Conservation (phyloP, 352 stramenopile species). For the Phytopythium kandeliae region DNA sequence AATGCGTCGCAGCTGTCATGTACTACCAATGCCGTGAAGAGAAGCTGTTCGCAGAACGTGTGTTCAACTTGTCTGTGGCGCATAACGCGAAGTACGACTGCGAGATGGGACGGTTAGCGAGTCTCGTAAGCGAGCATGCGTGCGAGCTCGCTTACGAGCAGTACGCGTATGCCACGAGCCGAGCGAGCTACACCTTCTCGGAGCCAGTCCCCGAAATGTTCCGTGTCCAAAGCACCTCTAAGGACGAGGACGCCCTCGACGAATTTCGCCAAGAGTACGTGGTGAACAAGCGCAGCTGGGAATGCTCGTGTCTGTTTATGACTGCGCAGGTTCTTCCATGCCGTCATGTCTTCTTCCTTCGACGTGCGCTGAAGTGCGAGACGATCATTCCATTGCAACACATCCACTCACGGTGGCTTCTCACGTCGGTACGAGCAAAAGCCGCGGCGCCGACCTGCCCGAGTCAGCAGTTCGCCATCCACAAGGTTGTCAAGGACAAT, state of each 20-base stretch:
- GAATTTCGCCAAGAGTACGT: neutral
- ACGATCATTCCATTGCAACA: neutral
- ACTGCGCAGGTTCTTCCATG: conserved; percentile 10
- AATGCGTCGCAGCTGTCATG: conserved; percentile 13
- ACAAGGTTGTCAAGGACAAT: neutral
- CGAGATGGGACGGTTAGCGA: conserved; percentile 9
- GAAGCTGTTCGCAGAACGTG: conserved; percentile 8
- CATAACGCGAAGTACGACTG: conserved; percentile 9
- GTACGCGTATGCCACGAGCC: conserved; percentile 8
- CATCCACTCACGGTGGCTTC: too few species aligned
- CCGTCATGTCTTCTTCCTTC: conserved; percentile 12
- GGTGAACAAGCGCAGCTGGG: conserved; percentile 10
- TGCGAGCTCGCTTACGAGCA: conserved; percentile 13
- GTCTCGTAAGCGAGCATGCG: conserved; percentile 17
- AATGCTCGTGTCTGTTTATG: conserved; percentile 17
- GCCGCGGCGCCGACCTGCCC: too few species aligned
- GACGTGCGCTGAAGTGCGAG: conserved; percentile 6
- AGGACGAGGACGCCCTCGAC: neutral
- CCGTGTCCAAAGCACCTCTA: conserved; percentile 2
- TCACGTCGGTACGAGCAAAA: too few species aligned
- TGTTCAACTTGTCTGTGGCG: conserved; percentile 10
- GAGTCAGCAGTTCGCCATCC: conserved; percentile 2
- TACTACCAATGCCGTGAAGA: conserved; percentile 13
- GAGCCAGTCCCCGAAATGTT: conserved; percentile 5
- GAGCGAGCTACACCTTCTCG: conserved; percentile 11